These are phyloP conservation scores for Sordaria brevicollis DNA, from an alignment of 495 filamentous ascomycete species.

Conservation along the genomic window DNA sequence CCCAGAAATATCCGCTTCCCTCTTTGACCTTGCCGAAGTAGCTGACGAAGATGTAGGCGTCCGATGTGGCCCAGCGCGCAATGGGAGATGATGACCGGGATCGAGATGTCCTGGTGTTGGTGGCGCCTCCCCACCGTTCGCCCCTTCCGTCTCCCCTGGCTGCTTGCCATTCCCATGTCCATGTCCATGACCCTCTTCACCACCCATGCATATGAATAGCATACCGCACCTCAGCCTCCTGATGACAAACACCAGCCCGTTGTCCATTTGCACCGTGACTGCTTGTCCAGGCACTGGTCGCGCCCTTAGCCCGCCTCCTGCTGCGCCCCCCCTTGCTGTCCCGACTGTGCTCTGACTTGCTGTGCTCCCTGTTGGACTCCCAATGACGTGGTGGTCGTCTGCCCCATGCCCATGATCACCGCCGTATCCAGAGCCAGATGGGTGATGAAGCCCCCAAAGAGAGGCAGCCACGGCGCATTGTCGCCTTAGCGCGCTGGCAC, in stretches of 20 bases:
- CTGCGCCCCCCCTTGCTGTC: not conserved
- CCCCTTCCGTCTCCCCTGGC: not conserved
- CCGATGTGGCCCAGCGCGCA: conserved; percentile 24
- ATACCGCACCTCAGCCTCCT: conserved; percentile 37
- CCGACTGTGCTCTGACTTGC: not conserved
- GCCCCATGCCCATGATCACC: not conserved
- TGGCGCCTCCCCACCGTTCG: not conserved
- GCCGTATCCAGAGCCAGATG: not conserved
- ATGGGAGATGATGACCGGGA: not conserved
- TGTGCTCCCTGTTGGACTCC: not conserved
- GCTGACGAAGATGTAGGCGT: conserved; percentile 22
- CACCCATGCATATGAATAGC: conserved; percentile 44
- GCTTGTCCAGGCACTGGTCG: conserved; percentile 1
- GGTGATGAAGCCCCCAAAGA: conserved; percentile 31
- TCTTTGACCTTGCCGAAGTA: not conserved
- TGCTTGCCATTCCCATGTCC: not conserved
- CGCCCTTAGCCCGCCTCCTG: not conserved
- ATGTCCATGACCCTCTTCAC: conserved; percentile 3
- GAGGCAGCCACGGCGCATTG: conserved; percentile 40
- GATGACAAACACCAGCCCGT: conserved; percentile 34
- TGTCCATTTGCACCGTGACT: conserved; percentile 39
- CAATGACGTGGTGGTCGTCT: not conserved
- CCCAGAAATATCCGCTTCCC: not conserved
- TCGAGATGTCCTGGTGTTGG: not conserved
- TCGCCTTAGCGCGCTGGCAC: conserved; percentile 32